Conservation (phyloP, 2,329 filamentous ascomycete species). For the Cladosporium austrohemisphaericum region DNA sequence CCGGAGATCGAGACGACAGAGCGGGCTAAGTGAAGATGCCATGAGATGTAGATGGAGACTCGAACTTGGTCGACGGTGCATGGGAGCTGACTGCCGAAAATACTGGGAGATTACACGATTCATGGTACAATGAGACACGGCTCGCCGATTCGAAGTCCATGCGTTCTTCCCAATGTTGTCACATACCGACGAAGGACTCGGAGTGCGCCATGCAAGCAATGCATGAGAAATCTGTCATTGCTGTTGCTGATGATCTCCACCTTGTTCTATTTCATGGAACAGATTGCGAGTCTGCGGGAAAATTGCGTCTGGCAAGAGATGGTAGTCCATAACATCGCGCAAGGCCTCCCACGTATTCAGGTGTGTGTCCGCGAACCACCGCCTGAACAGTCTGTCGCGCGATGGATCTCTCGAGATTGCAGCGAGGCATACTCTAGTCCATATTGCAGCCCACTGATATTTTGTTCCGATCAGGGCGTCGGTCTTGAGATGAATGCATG, state of each 20-base stretch:
- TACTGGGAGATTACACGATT: neutral
- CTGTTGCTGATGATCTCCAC: neutral
- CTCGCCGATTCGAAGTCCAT: too few species aligned
- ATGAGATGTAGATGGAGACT: too few species aligned
- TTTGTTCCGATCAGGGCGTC: conserved; percentile 21
- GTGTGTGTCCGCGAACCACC: conserved; percentile 5
- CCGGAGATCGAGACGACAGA: neutral
- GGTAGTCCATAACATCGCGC: conserved; percentile 4
- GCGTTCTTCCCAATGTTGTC: too few species aligned
- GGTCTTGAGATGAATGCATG: conserved; percentile 21
- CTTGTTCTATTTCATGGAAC: neutral
- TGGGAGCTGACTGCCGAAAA: too few species aligned
- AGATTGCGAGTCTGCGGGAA: neutral
- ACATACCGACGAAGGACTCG: too few species aligned
- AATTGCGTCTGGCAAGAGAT: conserved; percentile 10
- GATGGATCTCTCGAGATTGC: conserved; percentile 22
- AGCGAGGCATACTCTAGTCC: conserved; percentile 21
- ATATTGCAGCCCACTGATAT: conserved; percentile 22
- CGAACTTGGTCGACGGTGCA: too few species aligned
- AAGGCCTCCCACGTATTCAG: conserved; percentile 15
- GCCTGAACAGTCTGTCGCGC: conserved; percentile 13
- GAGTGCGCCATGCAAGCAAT: too few species aligned
- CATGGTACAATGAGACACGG: too few species aligned
- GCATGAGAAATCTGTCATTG: too few species aligned
- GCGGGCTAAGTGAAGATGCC: neutral